phyloP scores from a whole-genome alignment of 495 filamentous ascomycete species.

The Parathielavia appendiculata region DNA sequence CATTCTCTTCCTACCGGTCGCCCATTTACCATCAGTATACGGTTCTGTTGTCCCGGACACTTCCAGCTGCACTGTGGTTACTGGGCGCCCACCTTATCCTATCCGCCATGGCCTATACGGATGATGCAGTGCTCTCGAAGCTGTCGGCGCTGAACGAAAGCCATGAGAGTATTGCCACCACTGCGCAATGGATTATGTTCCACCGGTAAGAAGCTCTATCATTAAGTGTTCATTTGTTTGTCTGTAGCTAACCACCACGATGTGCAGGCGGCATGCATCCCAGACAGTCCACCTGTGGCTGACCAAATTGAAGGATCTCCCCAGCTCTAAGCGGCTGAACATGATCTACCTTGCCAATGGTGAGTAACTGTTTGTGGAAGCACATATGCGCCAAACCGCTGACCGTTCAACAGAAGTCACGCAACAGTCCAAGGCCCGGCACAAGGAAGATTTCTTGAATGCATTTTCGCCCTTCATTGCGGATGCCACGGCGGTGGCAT shows the following conservation, averaged over 20 bases:
- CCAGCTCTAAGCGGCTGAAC: conserved; percentile 76
- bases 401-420: conserved; percentile 65
- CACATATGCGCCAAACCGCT: conserved; percentile 21
- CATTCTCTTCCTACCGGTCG: not conserved
- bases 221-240: not conserved
- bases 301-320: conserved; percentile 77
- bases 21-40: not conserved
- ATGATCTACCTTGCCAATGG: conserved; percentile 95
- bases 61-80: not conserved
- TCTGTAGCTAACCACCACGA: conserved; percentile 8
- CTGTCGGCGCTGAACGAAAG: conserved; percentile 92
- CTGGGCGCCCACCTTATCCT: not conserved
- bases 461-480: conserved; percentile 88
- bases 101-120: conserved; percentile 76
- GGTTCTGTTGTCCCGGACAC: not conserved
- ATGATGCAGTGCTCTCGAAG: conserved; percentile 89
- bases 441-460: conserved; percentile 84
- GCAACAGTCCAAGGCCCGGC: conserved; percentile 87
- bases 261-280: conserved; percentile 74
- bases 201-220: conserved; percentile 63
- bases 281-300: conserved; percentile 86
- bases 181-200: conserved; percentile 99
- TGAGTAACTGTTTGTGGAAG: conserved; percentile 34
- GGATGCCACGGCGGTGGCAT: conserved; percentile 76
- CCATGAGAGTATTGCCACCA: conserved; percentile 90